Base-by-base conservation (phyloP, 2,329 filamentous ascomycete species). In the Cryphonectria radicalis region DNA sequence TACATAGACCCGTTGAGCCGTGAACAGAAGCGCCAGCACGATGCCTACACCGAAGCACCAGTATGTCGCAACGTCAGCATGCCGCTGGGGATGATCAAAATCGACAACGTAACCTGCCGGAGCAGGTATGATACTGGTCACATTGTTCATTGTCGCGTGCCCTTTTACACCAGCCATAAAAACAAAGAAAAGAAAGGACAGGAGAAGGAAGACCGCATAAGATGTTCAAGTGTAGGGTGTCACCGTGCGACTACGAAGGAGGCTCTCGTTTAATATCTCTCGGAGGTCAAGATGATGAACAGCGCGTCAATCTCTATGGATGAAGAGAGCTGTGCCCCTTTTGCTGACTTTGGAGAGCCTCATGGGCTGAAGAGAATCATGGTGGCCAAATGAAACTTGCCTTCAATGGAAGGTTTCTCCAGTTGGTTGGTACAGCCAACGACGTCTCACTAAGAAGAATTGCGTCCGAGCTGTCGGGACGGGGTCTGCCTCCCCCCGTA, bases 21-120 rank as follows among this genome's bases (percentile, higher is more conserved):
- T 67, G 35, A 72, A 72, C 13, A 70, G 64, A 50, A 72, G 37
- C 8, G 70, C 46, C 22, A 72, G 46, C 0, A 50, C 3, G 1
- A 72, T 55, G n/a, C 70, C 70, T 8, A 72, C n/a, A 8, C 28
- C 70, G 22, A 62, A 62, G n/a, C 68, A 63, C 57, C 70, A 72
- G 40, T 70, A 72, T 1, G 57, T 63, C 2, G 63, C 43, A 3
- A 70, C 43, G 17, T 57, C 50, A 2, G 57, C 67, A 65, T 40
- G 42, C 8, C 70, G 70, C 17, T 69, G 74, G 1, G 80, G 80
- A 57, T 81, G 74, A 1, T 77, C 77, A 60, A 82, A 80, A 65
- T 82, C 74, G 35, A 81, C 77, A 11, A 76, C 75, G 68, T 81
- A 82, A 43, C 74, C 79, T 8, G 74, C 71, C 4, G 80, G 79